Evolutionary conservation across 331 rosid species (phyloP), one percentile per base, ranked within the genome.

Genomic region (Malus hybrid): DNA sequence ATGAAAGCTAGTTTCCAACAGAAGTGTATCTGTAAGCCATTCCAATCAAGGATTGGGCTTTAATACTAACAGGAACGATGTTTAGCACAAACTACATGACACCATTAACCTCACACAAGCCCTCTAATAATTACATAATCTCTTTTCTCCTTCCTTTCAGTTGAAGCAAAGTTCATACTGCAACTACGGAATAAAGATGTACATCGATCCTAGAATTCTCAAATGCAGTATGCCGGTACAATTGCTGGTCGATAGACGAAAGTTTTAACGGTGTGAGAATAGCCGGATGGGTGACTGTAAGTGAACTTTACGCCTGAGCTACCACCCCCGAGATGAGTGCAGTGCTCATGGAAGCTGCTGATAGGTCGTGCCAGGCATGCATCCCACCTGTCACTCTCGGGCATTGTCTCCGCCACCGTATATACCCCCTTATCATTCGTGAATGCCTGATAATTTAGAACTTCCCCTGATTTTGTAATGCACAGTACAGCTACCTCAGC

Each of bases 401-500:
- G 97, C 96, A 92, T 92, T 0, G 97, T 94, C 85, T 94, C 97
- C 0, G 97, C 99, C 57, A 94, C 96, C 1, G 95, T 82, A 83
- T 92, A 94, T 65, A 84, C 68, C 69, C 99, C 99, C 78, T 77
- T 94, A 1, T 84, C 79, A 63, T 94, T 82, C 7, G 96, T 90
- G 86, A 94, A 94, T 29, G 99, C 97, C 79, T 94, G 97, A 74
- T 92, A 94, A 68, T 92, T 92, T 71, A 94, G 82, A 85, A 94
- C 97, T 64, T 92, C 96, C 79, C 97, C 92, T 1, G 97, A 90
- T 73, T 90, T 94, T 48, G 96, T 92, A 75, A 90, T 89, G 92
- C 97, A 94, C 67, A 94, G 89, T 72, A 92, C 99, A 69, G 97
- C 99, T 77, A 94, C 97, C 83, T 92, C 97, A 73, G 97, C 97